A percentile compares a stretch with the other conserved stretches of the same genome.
phyloP scores from a whole-genome alignment of 306 rosid species.

The Styphnolobium japonicum region DNA sequence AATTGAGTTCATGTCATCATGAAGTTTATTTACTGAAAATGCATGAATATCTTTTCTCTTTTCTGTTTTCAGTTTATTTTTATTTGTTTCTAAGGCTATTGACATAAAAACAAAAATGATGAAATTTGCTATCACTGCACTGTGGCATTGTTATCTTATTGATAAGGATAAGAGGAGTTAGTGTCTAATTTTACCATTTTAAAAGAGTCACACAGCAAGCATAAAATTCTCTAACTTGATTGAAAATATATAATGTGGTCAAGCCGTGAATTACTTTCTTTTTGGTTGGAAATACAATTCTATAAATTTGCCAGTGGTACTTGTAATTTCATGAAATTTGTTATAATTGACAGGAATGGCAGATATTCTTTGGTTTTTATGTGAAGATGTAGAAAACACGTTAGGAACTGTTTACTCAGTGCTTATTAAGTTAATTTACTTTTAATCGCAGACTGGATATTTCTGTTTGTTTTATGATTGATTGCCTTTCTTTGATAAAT shows the following conservation, averaged over 20 bases:
- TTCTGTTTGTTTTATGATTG: background rate
- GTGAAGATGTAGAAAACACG: background rate
- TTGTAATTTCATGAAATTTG: background rate
- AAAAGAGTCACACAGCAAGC: too few relatives aligned
- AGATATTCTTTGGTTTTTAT: background rate
- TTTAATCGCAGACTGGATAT: background rate
- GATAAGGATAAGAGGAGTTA: too few relatives aligned
- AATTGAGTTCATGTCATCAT: background rate
- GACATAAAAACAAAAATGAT: background rate
- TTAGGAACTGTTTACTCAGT: background rate
- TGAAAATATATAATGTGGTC: too few relatives aligned
- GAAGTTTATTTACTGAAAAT: background rate
- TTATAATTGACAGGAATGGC: background rate
- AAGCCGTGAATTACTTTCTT: too few relatives aligned
- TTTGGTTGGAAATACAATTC: too few relatives aligned
- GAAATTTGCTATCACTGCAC: too few relatives aligned
- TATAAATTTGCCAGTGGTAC: background rate
- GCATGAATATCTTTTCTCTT: background rate
- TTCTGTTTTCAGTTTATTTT: background rate
- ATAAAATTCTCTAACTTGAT: too few relatives aligned
- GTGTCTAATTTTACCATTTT: too few relatives aligned
- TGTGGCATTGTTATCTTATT: too few relatives aligned
- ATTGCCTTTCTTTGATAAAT: background rate
- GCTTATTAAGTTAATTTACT: background rate
- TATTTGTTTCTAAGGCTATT: background rate